These are phyloP conservation scores for Phoenix roebelenii DNA, from an alignment of 176 grass and related monocot genomes.

Conservation along the genomic window DNA sequence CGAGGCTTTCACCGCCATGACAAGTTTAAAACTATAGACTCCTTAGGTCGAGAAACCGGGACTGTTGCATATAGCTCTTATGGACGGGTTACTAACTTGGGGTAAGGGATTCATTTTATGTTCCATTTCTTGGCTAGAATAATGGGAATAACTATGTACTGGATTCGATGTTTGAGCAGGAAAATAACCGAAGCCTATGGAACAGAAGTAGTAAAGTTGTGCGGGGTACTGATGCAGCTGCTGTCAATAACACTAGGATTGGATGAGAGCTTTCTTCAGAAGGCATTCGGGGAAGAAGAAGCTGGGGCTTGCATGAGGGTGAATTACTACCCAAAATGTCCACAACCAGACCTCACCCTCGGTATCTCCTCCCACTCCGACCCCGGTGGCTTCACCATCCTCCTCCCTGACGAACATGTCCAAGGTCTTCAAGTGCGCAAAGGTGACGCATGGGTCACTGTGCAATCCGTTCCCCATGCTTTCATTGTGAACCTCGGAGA, in stretches of 20 bases:
- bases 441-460: slow-evolving; percentile 40
- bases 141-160: too few relatives aligned
- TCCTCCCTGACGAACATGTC: slow-evolving; percentile 63
- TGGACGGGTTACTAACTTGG: too few relatives aligned
- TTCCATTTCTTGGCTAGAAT: too few relatives aligned
- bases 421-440: slow-evolving; percentile 54
- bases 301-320: slow-evolving; percentile 53
- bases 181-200: slow-evolving; percentile 48
- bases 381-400: slow-evolving; percentile 69
- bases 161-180: slow-evolving; percentile 13
- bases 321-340: slow-evolving; percentile 47
- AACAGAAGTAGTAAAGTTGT: slow-evolving; percentile 36
- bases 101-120: too few relatives aligned
- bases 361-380: slow-evolving; percentile 77
- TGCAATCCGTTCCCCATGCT: slow-evolving; percentile 41
- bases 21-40: too few relatives aligned
- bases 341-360: slow-evolving; percentile 39
- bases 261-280: slow-evolving; percentile 19
- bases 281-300: slow-evolving; percentile 37
- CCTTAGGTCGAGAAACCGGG: too few relatives aligned
- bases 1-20: too few relatives aligned
- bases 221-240: slow-evolving; percentile 35
- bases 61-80: too few relatives aligned
- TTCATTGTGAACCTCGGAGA: slow-evolving; percentile 85
- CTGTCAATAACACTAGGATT: slow-evolving; percentile 42